A percentile compares a stretch with the other conserved stretches of the same genome.
Conservation (phyloP, 2,329 filamentous ascomycete species). For the Aspergillus sp. region DNA sequence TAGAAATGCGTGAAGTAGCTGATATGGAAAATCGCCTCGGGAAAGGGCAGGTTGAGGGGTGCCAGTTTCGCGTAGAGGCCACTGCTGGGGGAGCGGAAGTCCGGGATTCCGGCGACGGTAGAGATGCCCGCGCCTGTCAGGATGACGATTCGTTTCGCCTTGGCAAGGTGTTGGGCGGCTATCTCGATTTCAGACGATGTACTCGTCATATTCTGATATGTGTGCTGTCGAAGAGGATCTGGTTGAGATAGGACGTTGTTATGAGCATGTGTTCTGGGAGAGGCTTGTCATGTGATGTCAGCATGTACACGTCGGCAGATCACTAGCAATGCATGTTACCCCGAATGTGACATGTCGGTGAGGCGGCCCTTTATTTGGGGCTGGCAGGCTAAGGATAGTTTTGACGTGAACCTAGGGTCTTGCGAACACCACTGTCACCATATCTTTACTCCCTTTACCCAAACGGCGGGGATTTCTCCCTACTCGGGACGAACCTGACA, state of each 20-base stretch:
- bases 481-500: no score
- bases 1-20: conserved; percentile 81
- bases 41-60: conserved; percentile 73
- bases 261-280: neutral
- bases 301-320: neutral
- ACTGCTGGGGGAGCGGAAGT: conserved; percentile 82
- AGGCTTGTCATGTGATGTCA: neutral
- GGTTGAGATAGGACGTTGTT: neutral
- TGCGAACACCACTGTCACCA: no score
- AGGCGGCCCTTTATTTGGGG: no score
- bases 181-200: neutral
- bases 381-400: no score
- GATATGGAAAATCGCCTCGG: conserved; percentile 86
- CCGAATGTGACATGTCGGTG: no score
- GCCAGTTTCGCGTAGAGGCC: conserved; percentile 84
- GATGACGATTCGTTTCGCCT: conserved; percentile 19
- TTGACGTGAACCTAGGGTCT: no score
- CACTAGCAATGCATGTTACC: no score
- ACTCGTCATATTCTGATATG: neutral
- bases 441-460: no score
- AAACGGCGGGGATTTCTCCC: no score
- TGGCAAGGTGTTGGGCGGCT: conserved; percentile 2
- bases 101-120: conserved; percentile 64
- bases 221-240: neutral
- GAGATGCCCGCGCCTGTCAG: conserved; percentile 71